phyloP scores from a whole-genome alignment of 75 land plant species.

The Pinus taeda region DNA sequence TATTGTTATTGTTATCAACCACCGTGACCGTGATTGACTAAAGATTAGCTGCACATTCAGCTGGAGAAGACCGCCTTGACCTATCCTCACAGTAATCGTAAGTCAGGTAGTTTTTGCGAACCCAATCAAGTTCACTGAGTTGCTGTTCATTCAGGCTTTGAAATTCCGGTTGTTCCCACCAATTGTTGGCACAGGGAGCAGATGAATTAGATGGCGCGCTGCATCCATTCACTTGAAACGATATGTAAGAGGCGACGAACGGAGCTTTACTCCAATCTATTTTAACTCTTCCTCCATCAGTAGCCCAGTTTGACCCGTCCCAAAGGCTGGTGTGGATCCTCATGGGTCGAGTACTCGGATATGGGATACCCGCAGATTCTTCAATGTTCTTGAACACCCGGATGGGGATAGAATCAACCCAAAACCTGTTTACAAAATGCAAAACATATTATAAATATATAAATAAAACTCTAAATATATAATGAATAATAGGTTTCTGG shows the following conservation, averaged over 20 bases:
- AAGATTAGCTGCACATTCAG: background rate
- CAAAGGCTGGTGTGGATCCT: constrained; percentile 45
- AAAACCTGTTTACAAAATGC: constrained; percentile 30
- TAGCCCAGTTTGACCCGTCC: constrained; percentile 79
- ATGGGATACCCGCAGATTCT: constrained; percentile 29
- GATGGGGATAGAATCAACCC: constrained; percentile 61
- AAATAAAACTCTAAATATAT: background rate
- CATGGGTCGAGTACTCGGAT: constrained; percentile 45
- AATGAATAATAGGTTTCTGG: too few species aligned
- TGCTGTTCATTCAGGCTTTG: background rate
- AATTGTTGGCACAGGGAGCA: background rate
- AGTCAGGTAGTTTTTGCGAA: constrained; percentile 18
- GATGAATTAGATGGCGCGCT: background rate
- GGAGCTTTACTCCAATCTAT: constrained; percentile 58
- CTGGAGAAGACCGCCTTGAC: constrained; percentile 12
- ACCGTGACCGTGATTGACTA: too few species aligned
- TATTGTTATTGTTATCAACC: too few species aligned
- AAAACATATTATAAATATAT: background rate
- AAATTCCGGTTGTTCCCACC: constrained; percentile 7
- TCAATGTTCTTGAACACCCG: constrained; percentile 52
- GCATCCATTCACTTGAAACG: constrained; percentile 25
- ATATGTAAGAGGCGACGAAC: constrained; percentile 36
- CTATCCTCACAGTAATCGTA: constrained; percentile 26
- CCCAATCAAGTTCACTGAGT: constrained; percentile 9
- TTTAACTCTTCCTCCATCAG: constrained; percentile 52